Conservation (phyloP, 345 rosid species). For the Cardiospermum halicacabum region DNA sequence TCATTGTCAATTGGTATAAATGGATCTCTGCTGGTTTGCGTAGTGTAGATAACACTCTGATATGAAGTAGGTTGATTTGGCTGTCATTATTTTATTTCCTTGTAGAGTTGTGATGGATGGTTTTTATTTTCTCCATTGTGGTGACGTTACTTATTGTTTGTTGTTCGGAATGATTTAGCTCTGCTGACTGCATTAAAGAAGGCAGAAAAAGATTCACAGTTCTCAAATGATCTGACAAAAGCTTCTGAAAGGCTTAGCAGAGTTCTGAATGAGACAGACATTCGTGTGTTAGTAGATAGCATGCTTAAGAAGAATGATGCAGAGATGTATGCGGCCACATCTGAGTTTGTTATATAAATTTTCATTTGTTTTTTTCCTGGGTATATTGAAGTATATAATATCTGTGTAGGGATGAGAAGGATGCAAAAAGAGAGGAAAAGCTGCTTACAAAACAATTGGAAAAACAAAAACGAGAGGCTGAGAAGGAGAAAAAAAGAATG, state of each 20-base stretch:
- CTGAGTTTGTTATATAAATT: constrained; percentile 3
- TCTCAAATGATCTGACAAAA: constrained; percentile 31
- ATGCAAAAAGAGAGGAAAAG: constrained; percentile 56
- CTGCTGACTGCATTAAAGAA: constrained; percentile 49
- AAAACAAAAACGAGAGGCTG: constrained; percentile 59
- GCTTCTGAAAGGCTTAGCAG: constrained; percentile 59
- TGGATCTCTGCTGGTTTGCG: not conserved
- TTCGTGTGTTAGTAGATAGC: constrained; percentile 43
- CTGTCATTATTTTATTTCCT: not conserved
- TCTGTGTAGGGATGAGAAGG: constrained; percentile 49
- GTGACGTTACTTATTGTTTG: not conserved
- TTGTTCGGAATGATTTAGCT: constrained; percentile 41
- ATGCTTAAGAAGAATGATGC: constrained; percentile 50
- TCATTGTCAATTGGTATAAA: not conserved
- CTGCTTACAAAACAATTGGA: constrained; percentile 59
- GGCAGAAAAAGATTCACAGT: constrained; percentile 31
- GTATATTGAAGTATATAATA: too few species aligned
- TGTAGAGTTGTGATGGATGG: not conserved
- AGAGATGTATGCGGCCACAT: constrained; percentile 46
- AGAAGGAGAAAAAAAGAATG: constrained; percentile 72
- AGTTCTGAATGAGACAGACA: constrained; percentile 53
- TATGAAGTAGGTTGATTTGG: not conserved
- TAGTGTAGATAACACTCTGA: not conserved
- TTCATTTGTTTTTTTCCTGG: not conserved
- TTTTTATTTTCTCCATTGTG: too few species aligned